Percentiles rank a stretch among this genome's conserved stretches.
These are phyloP conservation scores for Colletotrichum plurivorum DNA, from an alignment of 2,329 filamentous ascomycete genomes.

Conservation along the genomic window DNA sequence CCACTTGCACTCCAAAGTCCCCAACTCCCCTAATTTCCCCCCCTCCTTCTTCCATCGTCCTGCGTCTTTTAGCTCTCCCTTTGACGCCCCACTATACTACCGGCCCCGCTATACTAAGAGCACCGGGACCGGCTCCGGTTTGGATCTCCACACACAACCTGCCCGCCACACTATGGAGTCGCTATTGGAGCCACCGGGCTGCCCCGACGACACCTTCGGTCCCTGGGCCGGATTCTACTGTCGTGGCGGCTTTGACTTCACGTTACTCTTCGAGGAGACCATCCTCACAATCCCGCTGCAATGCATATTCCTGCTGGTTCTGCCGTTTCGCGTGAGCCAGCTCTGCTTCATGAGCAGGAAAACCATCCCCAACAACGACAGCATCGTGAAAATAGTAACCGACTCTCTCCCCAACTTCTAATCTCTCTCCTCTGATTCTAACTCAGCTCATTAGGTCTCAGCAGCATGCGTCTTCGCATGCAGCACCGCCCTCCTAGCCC, in stretches of 20 bases:
- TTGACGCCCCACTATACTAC: neutral
- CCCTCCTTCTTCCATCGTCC: neutral
- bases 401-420: too few species aligned
- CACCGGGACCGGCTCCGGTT: neutral
- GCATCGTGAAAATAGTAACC: neutral
- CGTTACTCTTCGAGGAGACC: conserved; percentile 45
- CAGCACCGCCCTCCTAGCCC: neutral
- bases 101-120: neutral
- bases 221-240: conserved; percentile 28
- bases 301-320: neutral
- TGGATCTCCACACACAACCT: neutral
- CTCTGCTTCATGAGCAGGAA: neutral
- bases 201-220: conserved; percentile 7
- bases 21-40: neutral
- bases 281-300: conserved; percentile 40
- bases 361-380: neutral
- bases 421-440: too few species aligned
- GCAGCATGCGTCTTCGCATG: neutral
- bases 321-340: neutral
- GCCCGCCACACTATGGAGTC: neutral
- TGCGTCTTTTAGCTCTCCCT: too few species aligned
- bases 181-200: neutral
- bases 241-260: conserved; percentile 45
- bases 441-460: neutral
- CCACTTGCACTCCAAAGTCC: too few species aligned